phyloP scores from a whole-genome alignment of 768 basidiomycete species.

The Pleurotus eryngii region DNA sequence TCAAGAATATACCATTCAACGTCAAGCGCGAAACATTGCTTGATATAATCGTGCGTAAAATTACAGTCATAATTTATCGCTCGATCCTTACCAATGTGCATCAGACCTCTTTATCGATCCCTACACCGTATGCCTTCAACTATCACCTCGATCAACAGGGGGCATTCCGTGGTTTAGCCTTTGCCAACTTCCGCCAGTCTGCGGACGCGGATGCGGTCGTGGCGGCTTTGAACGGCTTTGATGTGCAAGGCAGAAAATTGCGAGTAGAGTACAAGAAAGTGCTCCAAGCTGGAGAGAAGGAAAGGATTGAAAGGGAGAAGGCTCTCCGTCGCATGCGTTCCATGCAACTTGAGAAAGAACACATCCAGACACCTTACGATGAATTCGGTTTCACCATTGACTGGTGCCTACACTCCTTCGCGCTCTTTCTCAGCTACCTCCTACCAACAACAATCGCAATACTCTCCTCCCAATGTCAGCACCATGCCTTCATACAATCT shows the following conservation, averaged over 20 bases:
- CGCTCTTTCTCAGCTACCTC: conserved; percentile 69
- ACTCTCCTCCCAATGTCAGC: conserved; percentile 61
- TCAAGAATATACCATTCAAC: conserved; percentile 99
- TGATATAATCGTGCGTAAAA: conserved; percentile 72
- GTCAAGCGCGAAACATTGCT: conserved; percentile 95
- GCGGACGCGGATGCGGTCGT: conserved; percentile 94
- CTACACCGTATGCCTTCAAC: conserved; percentile 98
- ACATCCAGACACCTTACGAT: conserved; percentile 66
- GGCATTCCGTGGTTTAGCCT: conserved; percentile 94
- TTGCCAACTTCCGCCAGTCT: conserved; percentile 94
- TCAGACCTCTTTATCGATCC: conserved; percentile 87
- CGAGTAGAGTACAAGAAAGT: conserved; percentile 99
- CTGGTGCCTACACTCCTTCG: conserved; percentile 62
- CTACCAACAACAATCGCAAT: conserved; percentile 52
- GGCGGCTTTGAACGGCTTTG: conserved; percentile 92
- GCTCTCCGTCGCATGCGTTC: conserved; percentile 97
- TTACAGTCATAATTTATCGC: conserved; percentile 2
- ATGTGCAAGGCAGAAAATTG: conserved; percentile 93
- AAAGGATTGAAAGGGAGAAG: conserved; percentile 97
- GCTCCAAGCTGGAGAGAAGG: conserved; percentile 98
- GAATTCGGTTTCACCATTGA: conserved; percentile 65
- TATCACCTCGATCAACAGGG: conserved; percentile 97
- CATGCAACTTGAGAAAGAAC: conserved; percentile 91
- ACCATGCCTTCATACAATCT: conserved; percentile 41
- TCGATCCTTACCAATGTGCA: conserved; percentile 13